A percentile compares a stretch with the other conserved stretches of the same genome.
phyloP scores from a whole-genome alignment of 139 green algal species.

The Edaphochlamys debaryana region DNA sequence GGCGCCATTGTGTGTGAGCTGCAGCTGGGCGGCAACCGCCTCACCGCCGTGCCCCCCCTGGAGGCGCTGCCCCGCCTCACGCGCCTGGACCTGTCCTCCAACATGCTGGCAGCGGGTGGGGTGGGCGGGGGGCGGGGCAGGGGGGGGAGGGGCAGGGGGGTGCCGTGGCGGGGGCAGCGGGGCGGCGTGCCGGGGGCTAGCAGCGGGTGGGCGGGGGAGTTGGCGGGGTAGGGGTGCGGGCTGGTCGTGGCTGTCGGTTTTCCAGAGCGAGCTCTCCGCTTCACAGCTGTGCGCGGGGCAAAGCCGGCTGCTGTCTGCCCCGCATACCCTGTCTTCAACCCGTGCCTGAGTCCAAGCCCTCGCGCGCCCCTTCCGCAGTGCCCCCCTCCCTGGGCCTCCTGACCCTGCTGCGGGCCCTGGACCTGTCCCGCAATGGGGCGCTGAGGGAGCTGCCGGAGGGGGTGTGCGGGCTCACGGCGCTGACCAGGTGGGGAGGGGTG shows the following conservation, averaged over 20 bases:
- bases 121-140: neutral
- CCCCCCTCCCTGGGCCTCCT: conserved; percentile 14
- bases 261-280: too few relatives aligned
- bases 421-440: conserved; percentile 21
- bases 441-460: neutral
- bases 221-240: too few relatives aligned
- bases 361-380: neutral
- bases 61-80: conserved; percentile 19
- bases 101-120: conserved; percentile 7
- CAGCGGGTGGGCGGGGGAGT: neutral
- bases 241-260: neutral
- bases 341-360: neutral
- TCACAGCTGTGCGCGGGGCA: too few relatives aligned
- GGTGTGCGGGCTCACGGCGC: conserved; percentile 1
- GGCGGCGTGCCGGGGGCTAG: too few relatives aligned
- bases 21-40: conserved; percentile 30
- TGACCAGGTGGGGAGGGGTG: conserved; percentile 17
- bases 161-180: neutral
- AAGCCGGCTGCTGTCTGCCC: too few relatives aligned
- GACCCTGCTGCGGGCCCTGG: neutral
- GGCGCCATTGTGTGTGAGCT: conserved; percentile 14
- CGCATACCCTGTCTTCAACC: neutral
- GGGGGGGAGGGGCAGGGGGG: too few relatives aligned
- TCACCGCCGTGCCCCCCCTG: conserved; percentile 8
- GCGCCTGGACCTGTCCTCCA: conserved; percentile 7